Conservation (phyloP, 495 filamentous ascomycete genomes). For the Stereocaulon alpinum region DNA sequence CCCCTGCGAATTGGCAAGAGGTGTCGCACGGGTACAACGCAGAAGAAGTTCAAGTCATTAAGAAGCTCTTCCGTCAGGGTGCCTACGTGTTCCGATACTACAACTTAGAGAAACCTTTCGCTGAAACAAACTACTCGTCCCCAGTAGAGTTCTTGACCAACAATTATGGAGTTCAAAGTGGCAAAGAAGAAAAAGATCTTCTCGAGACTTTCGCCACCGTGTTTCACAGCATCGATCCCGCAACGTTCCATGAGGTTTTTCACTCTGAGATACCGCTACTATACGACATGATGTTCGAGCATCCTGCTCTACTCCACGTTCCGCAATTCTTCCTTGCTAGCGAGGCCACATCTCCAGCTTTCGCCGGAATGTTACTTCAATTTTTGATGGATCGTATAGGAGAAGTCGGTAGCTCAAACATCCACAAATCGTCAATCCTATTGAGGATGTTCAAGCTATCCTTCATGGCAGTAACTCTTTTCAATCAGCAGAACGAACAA, state of each 20-base stretch:
- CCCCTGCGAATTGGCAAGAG: slow-evolving; percentile 86
- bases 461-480: slow-evolving; percentile 98
- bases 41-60: slow-evolving; percentile 92
- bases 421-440: slow-evolving; percentile 81
- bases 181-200: slow-evolving; percentile 94
- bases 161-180: slow-evolving; percentile 82
- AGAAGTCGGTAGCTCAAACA: slow-evolving; percentile 85
- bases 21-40: slow-evolving; percentile 95
- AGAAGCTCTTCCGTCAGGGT: slow-evolving; percentile 94
- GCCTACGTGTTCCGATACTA: slow-evolving; percentile 96
- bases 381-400: slow-evolving; percentile 95
- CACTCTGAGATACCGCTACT: slow-evolving; percentile 92
- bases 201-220: slow-evolving; percentile 96
- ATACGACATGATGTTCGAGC: slow-evolving; percentile 96
- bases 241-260: slow-evolving; percentile 97
- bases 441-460: slow-evolving; percentile 95
- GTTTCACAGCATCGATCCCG: slow-evolving; percentile 96
- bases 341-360: slow-evolving; percentile 93
- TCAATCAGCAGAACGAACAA: slow-evolving; percentile 88
- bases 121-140: slow-evolving; percentile 64
- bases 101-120: slow-evolving; percentile 66
- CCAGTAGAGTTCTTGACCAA: slow-evolving; percentile 84
- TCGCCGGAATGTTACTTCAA: slow-evolving; percentile 93
- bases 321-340: slow-evolving; percentile 97
- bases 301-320: slow-evolving; percentile 84